Evolutionary conservation across 306 rosid species (phyloP).

Genomic region (Vigna hirtella): DNA sequence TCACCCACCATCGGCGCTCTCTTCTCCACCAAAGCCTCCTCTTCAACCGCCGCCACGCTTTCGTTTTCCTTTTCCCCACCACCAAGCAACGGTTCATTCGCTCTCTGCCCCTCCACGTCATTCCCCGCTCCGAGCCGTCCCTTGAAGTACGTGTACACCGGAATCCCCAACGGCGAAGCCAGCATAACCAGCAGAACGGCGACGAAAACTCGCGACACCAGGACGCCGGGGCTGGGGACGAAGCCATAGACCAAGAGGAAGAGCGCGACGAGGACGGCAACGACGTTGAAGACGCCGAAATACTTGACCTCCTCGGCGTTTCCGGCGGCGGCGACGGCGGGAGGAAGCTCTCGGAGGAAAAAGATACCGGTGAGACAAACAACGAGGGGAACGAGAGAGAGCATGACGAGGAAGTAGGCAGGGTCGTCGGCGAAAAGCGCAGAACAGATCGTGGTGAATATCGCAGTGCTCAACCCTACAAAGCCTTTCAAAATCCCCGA

Average conservation of each 20-base stretch:
- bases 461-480: constrained; percentile 92
- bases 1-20: constrained; percentile 70
- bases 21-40: constrained; percentile 16
- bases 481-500: constrained; percentile 86
- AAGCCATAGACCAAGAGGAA: constrained; percentile 66
- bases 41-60: neutral
- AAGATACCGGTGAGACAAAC: constrained; percentile 75
- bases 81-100: constrained; percentile 54
- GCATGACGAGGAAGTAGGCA: constrained; percentile 72
- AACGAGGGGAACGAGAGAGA: constrained; percentile 68
- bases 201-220: constrained; percentile 58
- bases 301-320: constrained; percentile 60
- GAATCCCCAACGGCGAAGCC: constrained; percentile 69
- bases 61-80: constrained; percentile 29
- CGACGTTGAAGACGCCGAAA: constrained; percentile 66
- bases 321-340: constrained; percentile 43
- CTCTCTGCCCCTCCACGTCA: constrained; percentile 52
- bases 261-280: constrained; percentile 72
- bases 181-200: constrained; percentile 57
- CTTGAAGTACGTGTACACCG: constrained; percentile 54
- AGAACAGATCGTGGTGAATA: constrained; percentile 80
- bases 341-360: constrained; percentile 80
- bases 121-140: constrained; percentile 13
- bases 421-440: constrained; percentile 74
- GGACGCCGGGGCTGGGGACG: constrained; percentile 52